Conservation (phyloP, 2,329 filamentous ascomycete genomes). For the Aspergillus awamori region DNA sequence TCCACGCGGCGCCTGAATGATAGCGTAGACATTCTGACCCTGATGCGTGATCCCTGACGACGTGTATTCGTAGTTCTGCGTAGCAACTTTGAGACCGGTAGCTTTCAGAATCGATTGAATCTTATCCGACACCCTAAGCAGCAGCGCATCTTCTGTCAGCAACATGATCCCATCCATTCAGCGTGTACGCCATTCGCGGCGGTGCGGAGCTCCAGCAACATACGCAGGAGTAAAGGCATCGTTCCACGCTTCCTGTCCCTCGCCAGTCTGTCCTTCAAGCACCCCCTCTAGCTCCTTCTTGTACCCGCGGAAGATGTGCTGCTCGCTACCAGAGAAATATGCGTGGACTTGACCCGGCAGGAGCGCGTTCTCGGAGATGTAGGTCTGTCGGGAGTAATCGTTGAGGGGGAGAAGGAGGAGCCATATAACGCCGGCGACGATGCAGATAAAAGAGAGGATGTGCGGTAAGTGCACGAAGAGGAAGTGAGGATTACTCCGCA, state of each 20-base stretch:
- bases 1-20: constrained; percentile 88
- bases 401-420: constrained; percentile 86
- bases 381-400: constrained; percentile 87
- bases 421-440: constrained; percentile 85
- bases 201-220: constrained; percentile 14
- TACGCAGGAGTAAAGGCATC: constrained; percentile 34
- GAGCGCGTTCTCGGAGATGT: constrained; percentile 96
- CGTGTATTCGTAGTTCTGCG: constrained; percentile 84
- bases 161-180: background rate
- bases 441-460: constrained; percentile 81
- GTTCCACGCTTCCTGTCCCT: constrained; percentile 15
- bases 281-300: constrained; percentile 73
- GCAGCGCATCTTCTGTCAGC: constrained; percentile 20
- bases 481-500: constrained; percentile 79
- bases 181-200: background rate
- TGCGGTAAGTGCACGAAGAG: constrained; percentile 75
- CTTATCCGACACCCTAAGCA: constrained; percentile 61
- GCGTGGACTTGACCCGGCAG: constrained; percentile 96
- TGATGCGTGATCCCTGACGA: constrained; percentile 72
- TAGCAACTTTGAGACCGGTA: constrained; percentile 81
- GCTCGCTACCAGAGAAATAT: constrained; percentile 94
- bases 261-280: constrained; percentile 25
- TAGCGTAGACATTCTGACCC: constrained; percentile 90
- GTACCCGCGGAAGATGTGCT: constrained; percentile 90
- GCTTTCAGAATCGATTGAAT: constrained; percentile 75